Percentiles rank a stretch among this genome's conserved stretches.
These are phyloP conservation scores for Penicillium occitanis DNA, from an alignment of 2,329 filamentous ascomycete genomes.

Conservation along the genomic window DNA sequence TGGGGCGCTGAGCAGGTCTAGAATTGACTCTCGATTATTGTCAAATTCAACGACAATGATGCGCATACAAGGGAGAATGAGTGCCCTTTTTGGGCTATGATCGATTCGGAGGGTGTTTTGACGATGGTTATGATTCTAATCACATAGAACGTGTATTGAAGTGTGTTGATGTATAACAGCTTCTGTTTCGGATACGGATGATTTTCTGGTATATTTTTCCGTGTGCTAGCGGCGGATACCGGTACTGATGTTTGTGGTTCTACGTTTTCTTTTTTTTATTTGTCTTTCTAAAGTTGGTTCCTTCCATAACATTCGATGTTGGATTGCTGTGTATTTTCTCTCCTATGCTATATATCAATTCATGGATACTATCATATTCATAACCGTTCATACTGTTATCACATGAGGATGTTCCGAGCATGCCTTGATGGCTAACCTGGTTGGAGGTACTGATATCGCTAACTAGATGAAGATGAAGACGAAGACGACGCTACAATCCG, in stretches of 20 bases:
- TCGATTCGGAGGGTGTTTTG: not conserved
- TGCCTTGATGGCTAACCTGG: not conserved
- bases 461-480: not conserved
- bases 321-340: not conserved
- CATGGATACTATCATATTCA: not conserved
- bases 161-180: not conserved
- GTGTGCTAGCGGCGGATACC: not conserved
- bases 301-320: not conserved
- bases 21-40: conserved; percentile 19
- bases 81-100: not conserved
- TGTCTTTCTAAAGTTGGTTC: not conserved
- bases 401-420: not conserved
- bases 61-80: not conserved
- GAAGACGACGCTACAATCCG: not conserved
- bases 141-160: conserved; percentile 5
- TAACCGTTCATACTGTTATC: not conserved
- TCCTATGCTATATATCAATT: not conserved
- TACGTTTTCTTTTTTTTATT: not conserved
- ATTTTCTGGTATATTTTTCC: conserved; percentile 5
- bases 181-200: not conserved
- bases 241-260: not conserved
- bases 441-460: not conserved
- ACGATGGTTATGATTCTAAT: conserved; percentile 6
- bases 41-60: no score
- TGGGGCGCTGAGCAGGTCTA: conserved; percentile 79